Evolutionary conservation across 2,329 filamentous ascomycete genomes (phyloP), one percentile per base, ranked within the genome.

Genomic region (Eutypa lata): DNA sequence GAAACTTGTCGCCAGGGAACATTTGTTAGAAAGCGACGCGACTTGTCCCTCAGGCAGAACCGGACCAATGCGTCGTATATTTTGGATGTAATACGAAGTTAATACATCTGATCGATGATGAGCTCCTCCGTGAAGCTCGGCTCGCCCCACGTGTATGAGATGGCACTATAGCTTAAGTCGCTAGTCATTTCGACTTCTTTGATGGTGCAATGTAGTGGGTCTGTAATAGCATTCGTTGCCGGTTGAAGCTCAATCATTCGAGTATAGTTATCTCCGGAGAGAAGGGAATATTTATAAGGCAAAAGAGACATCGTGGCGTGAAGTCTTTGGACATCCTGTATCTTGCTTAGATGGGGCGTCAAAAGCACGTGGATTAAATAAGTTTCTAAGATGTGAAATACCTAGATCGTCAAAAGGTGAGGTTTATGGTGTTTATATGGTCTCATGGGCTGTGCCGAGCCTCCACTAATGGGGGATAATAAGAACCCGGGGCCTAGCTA

Each of bases 131-230:
- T 53, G 24, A 49, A 53, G 22, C 13, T 37, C 3, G 43, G 51
- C 3, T 16, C 13, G 4, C 43, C 51, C 51, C 48, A 53, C 22
- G 45, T 51, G 16, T 51, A 54, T 8, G 52, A 51, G 10, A 46
- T 42, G 28, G 48, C 40, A 21, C 40, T 43, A 19, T 43, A n/a
- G n/a, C n/a, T n/a, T n/a, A n/a, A 43, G 14, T 43, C 2, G 40
- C 40, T 43, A n/a, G 16, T 22, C 11, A 22, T n/a, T 19, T 11
- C 19, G n/a, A 43, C 19, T 18, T 43, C 40, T 21, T 22, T 19
- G 16, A 43, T 21, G 4, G n/a, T 43, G 19, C 40, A 43, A 43
- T 43, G 40, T 14, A 43, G 21, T 43, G 40, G 40, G 13, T 22
- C 40, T 18, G n/a, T n/a, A n/a, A n/a, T 18, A 19, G 2, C 13